Conservation (phyloP, 495 filamentous ascomycete genomes). For the Trichoderma orchidacearum region DNA sequence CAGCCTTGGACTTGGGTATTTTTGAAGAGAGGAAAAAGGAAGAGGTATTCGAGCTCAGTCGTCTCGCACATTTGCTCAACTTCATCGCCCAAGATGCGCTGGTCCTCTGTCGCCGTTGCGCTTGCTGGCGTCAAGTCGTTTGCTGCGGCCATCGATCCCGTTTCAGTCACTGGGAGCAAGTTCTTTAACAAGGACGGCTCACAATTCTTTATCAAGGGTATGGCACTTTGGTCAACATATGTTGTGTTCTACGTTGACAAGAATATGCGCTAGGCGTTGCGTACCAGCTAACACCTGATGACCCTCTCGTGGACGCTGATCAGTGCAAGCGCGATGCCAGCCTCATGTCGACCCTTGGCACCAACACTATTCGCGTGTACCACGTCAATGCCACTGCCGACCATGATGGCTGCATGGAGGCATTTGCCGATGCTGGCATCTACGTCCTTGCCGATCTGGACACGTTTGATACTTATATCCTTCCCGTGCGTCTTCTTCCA, state of each 20-base stretch:
- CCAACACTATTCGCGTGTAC: slow-evolving; percentile 82
- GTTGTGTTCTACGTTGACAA: slow-evolving; percentile 7
- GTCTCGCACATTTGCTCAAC: background rate
- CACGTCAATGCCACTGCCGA: slow-evolving; percentile 60
- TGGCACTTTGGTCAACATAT: too few species aligned
- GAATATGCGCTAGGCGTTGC: slow-evolving; percentile 44
- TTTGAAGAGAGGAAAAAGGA: too few species aligned
- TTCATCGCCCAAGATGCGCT: background rate
- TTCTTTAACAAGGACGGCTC: slow-evolving; percentile 67
- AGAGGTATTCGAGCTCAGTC: too few species aligned
- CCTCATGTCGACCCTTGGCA: slow-evolving; percentile 66
- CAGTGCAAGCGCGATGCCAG: slow-evolving; percentile 69
- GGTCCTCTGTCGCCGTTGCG: background rate
- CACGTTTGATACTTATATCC: slow-evolving; percentile 66
- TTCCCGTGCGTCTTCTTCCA: slow-evolving; percentile 39
- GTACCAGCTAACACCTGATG: slow-evolving; percentile 45
- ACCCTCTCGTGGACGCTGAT: slow-evolving; percentile 59
- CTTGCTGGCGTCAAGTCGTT: background rate
- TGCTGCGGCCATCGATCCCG: slow-evolving; percentile 30
- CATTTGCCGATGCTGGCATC: slow-evolving; percentile 58
- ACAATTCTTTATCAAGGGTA: slow-evolving; percentile 76
- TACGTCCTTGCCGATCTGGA: slow-evolving; percentile 76
- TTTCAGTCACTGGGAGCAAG: slow-evolving; percentile 64
- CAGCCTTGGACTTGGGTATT: background rate
- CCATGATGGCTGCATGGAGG: slow-evolving; percentile 60